phyloP scores from a whole-genome alignment of 2,329 filamentous ascomycete species.

The Huntiella decipiens region DNA sequence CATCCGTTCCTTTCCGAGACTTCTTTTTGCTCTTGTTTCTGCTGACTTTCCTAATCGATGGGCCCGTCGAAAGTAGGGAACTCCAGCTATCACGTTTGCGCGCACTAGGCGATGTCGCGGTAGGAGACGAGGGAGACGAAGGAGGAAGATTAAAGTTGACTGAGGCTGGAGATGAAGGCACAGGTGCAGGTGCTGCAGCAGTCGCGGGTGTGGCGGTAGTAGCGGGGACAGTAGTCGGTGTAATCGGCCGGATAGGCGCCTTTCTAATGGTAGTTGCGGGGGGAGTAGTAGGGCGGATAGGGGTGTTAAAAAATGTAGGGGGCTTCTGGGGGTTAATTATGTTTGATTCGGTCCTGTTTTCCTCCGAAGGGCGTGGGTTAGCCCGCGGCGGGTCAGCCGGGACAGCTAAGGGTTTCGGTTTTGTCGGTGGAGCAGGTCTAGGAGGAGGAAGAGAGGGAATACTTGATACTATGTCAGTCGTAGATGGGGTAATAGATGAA shows the following conservation, averaged over 20 bases:
- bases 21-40: not conserved
- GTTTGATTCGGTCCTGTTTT: not conserved
- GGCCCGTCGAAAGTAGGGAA: not conserved
- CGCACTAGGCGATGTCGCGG: not conserved
- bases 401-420: not conserved
- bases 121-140: not conserved
- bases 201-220: not conserved
- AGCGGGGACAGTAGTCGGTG: not conserved
- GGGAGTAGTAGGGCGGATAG: not conserved
- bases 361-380: not conserved
- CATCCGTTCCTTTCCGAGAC: constrained; percentile 1
- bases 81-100: constrained; percentile 1
- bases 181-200: not conserved
- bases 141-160: not conserved
- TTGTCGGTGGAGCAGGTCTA: too few relatives aligned
- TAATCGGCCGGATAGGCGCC: not conserved
- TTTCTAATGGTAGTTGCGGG: not conserved
- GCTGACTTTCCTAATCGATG: not conserved
- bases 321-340: not conserved
- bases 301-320: not conserved
- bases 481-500: too few relatives aligned
- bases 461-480: too few relatives aligned
- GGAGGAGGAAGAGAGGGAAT: too few relatives aligned
- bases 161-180: not conserved
- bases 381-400: not conserved